Evolutionary conservation across 805 yeast genomes (phyloP).

Genomic region (Tetrapisispora phaffii): DNA sequence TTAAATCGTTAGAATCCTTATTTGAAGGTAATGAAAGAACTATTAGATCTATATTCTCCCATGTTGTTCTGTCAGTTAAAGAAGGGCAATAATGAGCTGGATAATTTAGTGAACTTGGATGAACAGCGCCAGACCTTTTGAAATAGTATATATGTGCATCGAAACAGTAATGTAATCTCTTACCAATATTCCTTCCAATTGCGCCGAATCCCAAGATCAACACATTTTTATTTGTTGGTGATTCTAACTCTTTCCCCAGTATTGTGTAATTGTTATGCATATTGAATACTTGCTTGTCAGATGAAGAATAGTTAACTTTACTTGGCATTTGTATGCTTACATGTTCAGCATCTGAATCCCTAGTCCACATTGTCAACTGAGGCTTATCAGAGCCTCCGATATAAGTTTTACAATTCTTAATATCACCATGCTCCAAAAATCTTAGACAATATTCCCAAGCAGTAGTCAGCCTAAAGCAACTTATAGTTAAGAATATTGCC

Average conservation of each 20-base stretch:
- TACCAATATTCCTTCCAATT: slow-evolving; percentile 59
- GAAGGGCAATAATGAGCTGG: slow-evolving; percentile 36
- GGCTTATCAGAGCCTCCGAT: slow-evolving; percentile 16
- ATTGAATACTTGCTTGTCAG: slow-evolving; percentile 11
- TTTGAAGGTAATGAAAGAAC: slow-evolving; percentile 61
- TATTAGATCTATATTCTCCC: slow-evolving; percentile 42
- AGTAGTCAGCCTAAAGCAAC: slow-evolving; percentile 49
- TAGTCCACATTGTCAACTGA: background rate
- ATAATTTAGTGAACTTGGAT: slow-evolving; percentile 35
- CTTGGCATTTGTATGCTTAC: slow-evolving; percentile 15
- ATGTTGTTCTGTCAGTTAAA: slow-evolving; percentile 34
- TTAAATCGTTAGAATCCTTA: slow-evolving; percentile 44
- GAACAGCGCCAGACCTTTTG: slow-evolving; percentile 39
- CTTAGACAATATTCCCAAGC: slow-evolving; percentile 38
- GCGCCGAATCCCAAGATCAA: slow-evolving; percentile 68
- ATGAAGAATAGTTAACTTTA: slow-evolving; percentile 1
- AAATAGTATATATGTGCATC: slow-evolving; percentile 59
- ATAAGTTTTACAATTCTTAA: slow-evolving; percentile 37
- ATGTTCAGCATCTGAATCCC: slow-evolving; percentile 11
- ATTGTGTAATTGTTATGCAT: slow-evolving; percentile 36
- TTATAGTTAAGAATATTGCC: slow-evolving; percentile 48
- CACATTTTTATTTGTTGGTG: slow-evolving; percentile 49
- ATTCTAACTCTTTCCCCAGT: slow-evolving; percentile 38
- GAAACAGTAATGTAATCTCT: slow-evolving; percentile 38
- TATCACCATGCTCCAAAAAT: slow-evolving; percentile 31